Percentiles rank a stretch among this genome's conserved stretches.
Conservation (phyloP, 179 eudicot genomes). For the Camellia oleifera region DNA sequence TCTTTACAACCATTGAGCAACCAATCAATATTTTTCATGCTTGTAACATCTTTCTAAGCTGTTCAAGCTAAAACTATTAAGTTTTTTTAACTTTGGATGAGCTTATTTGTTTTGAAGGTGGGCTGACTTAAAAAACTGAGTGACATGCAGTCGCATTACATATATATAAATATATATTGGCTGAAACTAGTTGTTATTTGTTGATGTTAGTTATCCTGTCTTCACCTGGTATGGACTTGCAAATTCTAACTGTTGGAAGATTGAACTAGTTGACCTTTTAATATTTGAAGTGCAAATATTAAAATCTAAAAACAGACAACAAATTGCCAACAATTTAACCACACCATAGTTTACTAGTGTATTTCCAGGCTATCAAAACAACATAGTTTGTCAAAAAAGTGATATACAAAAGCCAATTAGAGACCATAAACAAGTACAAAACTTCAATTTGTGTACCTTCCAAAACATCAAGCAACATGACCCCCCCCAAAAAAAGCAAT, state of each 20-base stretch:
- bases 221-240: constrained; percentile 53
- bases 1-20: not conserved
- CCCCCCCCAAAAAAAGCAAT: no score
- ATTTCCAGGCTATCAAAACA: no score
- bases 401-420: no score
- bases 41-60: not conserved
- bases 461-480: no score
- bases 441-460: no score
- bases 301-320: no score
- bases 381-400: no score
- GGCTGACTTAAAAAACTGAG: not conserved
- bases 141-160: not conserved
- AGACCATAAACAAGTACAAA: no score
- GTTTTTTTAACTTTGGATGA: not conserved
- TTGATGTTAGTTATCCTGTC: constrained; percentile 12
- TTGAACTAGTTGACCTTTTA: not conserved
- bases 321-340: no score
- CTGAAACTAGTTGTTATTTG: constrained; percentile 2
- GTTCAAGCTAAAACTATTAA: not conserved
- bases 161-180: not conserved
- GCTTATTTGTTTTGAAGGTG: not conserved
- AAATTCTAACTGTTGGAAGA: constrained; percentile 3
- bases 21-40: not conserved
- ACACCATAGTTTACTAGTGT: no score
- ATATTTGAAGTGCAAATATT: no score